Base-by-base conservation (phyloP, 768 basidiomycete genomes). In the Psilocybe cyanescens region DNA sequence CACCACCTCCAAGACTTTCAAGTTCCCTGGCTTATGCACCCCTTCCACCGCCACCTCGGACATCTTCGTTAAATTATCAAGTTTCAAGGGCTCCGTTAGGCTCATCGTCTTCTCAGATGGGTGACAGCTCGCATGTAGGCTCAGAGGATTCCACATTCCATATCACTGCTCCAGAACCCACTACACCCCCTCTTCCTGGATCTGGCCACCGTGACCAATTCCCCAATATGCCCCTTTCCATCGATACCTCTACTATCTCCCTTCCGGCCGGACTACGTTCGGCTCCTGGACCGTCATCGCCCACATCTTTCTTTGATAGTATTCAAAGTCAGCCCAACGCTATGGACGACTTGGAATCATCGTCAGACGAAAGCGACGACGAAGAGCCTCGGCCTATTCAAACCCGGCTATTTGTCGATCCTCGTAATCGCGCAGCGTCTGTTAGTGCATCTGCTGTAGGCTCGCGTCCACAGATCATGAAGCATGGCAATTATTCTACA, bases 281-380 rank as follows among this genome's bases (percentile, higher is more conserved):
- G 46, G 87, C 85, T 35, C 88, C 89, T 12, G 83, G 81, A 12
- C 86, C 88, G 2, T 79, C 86, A 5, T 86, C 89, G 12, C 85
- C 88, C 0, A 83, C 86, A 28, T 85, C 85, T 31, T 92, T 92
- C 79, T 92, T 92, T 71, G 90, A 92, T 74, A 83, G 76, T 62
- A 86, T 92, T 48, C 88, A 91, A 65, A 76, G 81, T 14, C 86
- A 89, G 47, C 84, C 84, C 5, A 88, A 88, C 71, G 88, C 84
- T 28, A 86, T 92, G 85, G 88, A 90, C 65, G 90, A 88, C 63
- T 75, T 89, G 56, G 89, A 88, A 61, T 83, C 86, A 30, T 85
- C 86, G 24, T 85, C 85, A 19, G 84, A 78, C 14, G 77, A 74
- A 37, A 77, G 78, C 7, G 68, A 71, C 14, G 79, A 78, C 14